Conservation (phyloP, 805 yeast species). For the Cyberlindnera amylophila region DNA sequence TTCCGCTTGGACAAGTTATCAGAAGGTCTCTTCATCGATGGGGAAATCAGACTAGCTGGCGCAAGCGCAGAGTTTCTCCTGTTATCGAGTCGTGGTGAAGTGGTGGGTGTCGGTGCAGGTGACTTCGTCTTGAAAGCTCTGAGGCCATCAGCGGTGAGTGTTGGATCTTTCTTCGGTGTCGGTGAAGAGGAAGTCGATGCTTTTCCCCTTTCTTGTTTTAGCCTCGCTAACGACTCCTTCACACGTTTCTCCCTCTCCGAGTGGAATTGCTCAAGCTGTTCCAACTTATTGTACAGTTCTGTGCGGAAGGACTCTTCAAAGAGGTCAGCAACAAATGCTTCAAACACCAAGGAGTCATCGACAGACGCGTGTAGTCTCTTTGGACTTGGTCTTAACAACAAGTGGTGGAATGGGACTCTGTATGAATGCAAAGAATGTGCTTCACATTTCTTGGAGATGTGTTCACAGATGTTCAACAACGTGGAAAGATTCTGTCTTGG, state of each 20-base stretch:
- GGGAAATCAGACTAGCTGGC: slow-evolving; percentile 8
- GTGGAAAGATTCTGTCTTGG: slow-evolving; percentile 31
- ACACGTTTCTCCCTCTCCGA: slow-evolving; percentile 17
- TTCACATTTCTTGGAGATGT: slow-evolving; percentile 13
- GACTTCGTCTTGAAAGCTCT: slow-evolving; percentile 25
- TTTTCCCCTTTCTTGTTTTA: slow-evolving; percentile 11
- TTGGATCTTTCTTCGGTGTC: slow-evolving; percentile 1
- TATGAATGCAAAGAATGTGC: slow-evolving; percentile 5
- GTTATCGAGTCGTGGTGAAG: slow-evolving; percentile 19
- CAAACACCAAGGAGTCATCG: slow-evolving; percentile 10
- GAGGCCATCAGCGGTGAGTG: slow-evolving; percentile 18
- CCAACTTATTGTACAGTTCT: slow-evolving; percentile 13
- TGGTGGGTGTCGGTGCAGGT: slow-evolving; percentile 19
- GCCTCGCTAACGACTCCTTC: slow-evolving; percentile 13
- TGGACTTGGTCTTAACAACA: slow-evolving; percentile 25
- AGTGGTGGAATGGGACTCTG: slow-evolving; percentile 25
- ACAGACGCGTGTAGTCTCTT: slow-evolving; percentile 9
- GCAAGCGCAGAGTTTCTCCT: slow-evolving; percentile 15
- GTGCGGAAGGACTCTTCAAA: slow-evolving; percentile 11
- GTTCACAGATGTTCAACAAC: slow-evolving; percentile 19
- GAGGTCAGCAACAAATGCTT: slow-evolving; percentile 15
- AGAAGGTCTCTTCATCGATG: slow-evolving; percentile 19
- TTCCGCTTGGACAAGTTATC: slow-evolving; percentile 20
- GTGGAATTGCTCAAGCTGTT: slow-evolving; percentile 17
- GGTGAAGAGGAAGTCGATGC: slow-evolving; percentile 8